Conservation (phyloP, 768 basidiomycete species). For the Phlegmacium glaucopus region DNA sequence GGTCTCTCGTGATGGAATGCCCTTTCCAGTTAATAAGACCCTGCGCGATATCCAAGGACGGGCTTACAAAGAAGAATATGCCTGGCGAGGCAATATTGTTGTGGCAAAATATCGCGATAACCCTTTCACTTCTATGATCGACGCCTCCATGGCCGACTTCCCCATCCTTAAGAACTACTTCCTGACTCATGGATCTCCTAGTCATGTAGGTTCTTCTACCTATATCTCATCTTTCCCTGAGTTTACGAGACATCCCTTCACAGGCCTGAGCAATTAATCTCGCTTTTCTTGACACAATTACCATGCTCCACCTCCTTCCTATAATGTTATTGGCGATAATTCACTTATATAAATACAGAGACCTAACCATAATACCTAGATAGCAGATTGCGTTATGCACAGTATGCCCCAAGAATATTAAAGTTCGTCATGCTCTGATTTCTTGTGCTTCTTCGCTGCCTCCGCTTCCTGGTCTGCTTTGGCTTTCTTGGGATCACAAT, state of each 20-base stretch:
- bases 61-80: constrained; percentile 54
- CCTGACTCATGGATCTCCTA: constrained; percentile 58
- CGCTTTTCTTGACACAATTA: not conserved
- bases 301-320: not conserved
- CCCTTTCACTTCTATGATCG: constrained; percentile 57
- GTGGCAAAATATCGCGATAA: constrained; percentile 65
- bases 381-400: constrained; percentile 4
- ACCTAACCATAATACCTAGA: constrained; percentile 1
- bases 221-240: not conserved
- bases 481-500: constrained; percentile 66
- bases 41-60: constrained; percentile 72
- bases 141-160: constrained; percentile 82
- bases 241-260: not conserved
- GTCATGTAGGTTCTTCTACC: constrained; percentile 25
- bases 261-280: not conserved
- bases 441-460: constrained; percentile 12
- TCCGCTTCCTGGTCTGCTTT: constrained; percentile 27
- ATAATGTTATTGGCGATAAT: not conserved
- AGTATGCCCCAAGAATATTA: constrained; percentile 18
- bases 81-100: constrained; percentile 81
- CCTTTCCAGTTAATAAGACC: constrained; percentile 76
- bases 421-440: constrained; percentile 34
- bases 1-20: constrained; percentile 75
- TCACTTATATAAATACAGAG: not conserved
- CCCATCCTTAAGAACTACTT: constrained; percentile 80